Base-by-base conservation (phyloP, 805 yeast species). In the Wickerhamiella nectarea region DNA sequence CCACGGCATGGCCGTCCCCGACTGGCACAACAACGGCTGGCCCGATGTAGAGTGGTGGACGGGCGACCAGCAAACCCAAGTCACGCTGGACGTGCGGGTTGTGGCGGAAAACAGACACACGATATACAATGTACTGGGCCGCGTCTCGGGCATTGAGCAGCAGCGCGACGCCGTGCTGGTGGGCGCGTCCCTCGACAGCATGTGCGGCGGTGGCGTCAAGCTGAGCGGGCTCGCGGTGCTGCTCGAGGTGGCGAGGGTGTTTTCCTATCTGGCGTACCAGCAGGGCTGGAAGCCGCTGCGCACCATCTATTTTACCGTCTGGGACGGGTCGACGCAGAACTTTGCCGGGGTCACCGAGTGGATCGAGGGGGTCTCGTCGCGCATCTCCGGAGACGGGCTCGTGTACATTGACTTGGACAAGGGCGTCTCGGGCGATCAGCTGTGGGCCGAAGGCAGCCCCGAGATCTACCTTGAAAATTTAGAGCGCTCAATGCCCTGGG, bases 271-370 rank as follows among this genome's bases (percentile, higher is more conserved):
- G 59, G 76, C 73, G 46, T 67, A 74, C 42, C 67, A 76, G 29
- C 71, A 70, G 52, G 75, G 77, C 47, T 87, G 96, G 96, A 65
- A 68, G 37, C 96, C 97, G 0, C 60, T 85, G 33, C 71, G 97
- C 58, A 70, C 87, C 3, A 77, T 87, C 11, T 78, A 79, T 55
- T 86, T 87, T 62, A 75, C 76, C 0, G 82, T 94, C 0, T 85
- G 81, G 65, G 94, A 87, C 53, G 95, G 82, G 1, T 65, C 80
- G 0, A 76, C 78, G 48, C 85, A 80, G 54, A 86, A 86, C 56
- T 64, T 70, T 51, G 94, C 91, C 0, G 97, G 97, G 0, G 69
- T 83, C n/a, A 70, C 86, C 0, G 89, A 80, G 54, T 76, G 87
- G 71, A 68, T 78, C 6, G 82, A 80, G 51, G 63, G 67, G 29